Percentiles rank a stretch among this genome's conserved stretches.
phyloP scores from a whole-genome alignment of 2,329 filamentous ascomycete genomes.

The Colletotrichum costaricense region DNA sequence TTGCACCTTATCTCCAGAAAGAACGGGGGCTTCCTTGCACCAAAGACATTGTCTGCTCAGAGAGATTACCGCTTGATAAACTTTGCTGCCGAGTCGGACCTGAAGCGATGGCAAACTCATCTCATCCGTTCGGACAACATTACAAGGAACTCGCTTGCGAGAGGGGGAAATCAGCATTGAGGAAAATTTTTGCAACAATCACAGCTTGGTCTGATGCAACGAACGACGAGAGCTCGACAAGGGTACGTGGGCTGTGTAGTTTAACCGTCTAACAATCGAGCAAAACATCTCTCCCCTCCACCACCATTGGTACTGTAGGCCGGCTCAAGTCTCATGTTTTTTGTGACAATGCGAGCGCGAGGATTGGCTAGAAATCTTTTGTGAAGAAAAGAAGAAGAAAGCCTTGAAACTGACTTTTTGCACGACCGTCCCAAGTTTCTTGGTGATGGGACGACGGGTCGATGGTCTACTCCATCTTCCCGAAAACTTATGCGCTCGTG shows the following conservation, averaged over 20 bases:
- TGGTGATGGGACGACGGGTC: constrained; percentile 24
- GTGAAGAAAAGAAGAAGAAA: not conserved
- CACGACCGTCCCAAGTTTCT: constrained; percentile 22
- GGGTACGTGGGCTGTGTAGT: constrained; percentile 15
- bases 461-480: constrained; percentile 1
- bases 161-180: not conserved
- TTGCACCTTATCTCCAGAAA: constrained; percentile 7
- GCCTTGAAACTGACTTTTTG: constrained; percentile 26
- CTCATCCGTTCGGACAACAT: constrained; percentile 15
- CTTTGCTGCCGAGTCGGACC: constrained; percentile 2
- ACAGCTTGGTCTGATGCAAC: not conserved
- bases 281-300: constrained; percentile 5
- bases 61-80: constrained; percentile 13
- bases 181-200: not conserved
- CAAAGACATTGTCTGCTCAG: constrained; percentile 1
- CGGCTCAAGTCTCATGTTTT: not conserved
- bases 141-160: constrained; percentile 10
- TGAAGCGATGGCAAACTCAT: constrained; percentile 29
- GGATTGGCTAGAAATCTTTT: not conserved
- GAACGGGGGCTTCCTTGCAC: constrained; percentile 8
- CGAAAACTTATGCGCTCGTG: constrained; percentile 17
- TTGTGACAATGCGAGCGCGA: not conserved
- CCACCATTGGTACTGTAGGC: constrained; percentile 6
- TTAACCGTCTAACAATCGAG: not conserved
- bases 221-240: not conserved